These are phyloP conservation scores for Dicorynia guianensis DNA, from an alignment of 306 rosid species.

Conservation along the genomic window DNA sequence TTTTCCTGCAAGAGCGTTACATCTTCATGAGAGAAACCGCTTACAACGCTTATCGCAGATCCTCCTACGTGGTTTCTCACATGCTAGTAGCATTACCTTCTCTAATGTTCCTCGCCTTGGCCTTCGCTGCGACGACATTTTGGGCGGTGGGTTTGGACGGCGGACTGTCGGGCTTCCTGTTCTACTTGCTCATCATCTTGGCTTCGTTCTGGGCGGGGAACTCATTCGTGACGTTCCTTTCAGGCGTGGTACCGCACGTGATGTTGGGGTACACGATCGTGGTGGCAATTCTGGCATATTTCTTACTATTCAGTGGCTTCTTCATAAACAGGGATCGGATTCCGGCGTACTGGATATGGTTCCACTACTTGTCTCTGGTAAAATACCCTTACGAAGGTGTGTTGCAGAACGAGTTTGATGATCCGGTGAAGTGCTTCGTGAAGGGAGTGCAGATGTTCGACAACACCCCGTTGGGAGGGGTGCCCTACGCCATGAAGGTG, in stretches of 20 bases:
- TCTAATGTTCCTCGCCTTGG: slow-evolving; percentile 59
- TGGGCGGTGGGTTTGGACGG: slow-evolving; percentile 98
- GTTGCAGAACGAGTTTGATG: slow-evolving; percentile 72
- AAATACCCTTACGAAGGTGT: slow-evolving; percentile 90
- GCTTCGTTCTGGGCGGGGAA: slow-evolving; percentile 95
- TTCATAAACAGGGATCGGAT: slow-evolving; percentile 85
- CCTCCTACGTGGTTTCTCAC: slow-evolving; percentile 81
- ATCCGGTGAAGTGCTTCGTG: slow-evolving; percentile 71
- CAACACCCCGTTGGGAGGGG: slow-evolving; percentile 61
- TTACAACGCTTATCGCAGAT: slow-evolving; percentile 77
- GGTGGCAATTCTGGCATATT: slow-evolving; percentile 85
- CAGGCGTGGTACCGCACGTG: slow-evolving; percentile 93
- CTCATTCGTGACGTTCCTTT: slow-evolving; percentile 86
- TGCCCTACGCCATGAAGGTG: slow-evolving; percentile 57
- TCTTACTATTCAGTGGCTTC: slow-evolving; percentile 92
- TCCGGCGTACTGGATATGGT: slow-evolving; percentile 92
- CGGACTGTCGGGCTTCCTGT: slow-evolving; percentile 63
- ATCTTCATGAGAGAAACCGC: slow-evolving; percentile 95
- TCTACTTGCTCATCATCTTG: slow-evolving; percentile 68
- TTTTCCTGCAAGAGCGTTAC: slow-evolving; percentile 88
- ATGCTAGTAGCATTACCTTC: slow-evolving; percentile 64
- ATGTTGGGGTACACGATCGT: slow-evolving; percentile 91
- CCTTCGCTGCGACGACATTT: slow-evolving; percentile 70
- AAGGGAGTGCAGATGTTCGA: slow-evolving; percentile 89
- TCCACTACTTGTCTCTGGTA: slow-evolving; percentile 82